Evolutionary conservation across 495 filamentous ascomycete species (phyloP), one percentile per base, ranked within the genome.

Genomic region (Penicillium simplicissimum): DNA sequence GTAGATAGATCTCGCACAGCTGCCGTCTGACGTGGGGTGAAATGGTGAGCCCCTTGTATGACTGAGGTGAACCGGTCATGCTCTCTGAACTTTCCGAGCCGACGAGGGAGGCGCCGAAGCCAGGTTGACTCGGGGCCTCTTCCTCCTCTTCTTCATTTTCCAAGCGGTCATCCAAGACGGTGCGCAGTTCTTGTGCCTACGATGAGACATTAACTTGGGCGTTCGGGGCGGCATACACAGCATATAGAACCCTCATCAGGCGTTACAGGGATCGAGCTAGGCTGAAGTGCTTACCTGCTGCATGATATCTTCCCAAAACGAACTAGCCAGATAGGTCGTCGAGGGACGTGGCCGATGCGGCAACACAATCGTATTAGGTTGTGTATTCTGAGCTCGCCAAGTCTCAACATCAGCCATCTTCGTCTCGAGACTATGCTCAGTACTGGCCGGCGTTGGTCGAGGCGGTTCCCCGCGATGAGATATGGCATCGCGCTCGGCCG

Each of bases 241-340:
- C 23, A 37, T 23, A 55, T 7, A 25, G 11, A 7, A 25, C 19
- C 34, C 34, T n/a, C 14, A 54, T 7, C 9, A 10, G 14, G 6
- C 8, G 17, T 25, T 14, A 45, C 15, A 7, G 25, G 21, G 14
- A 36, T 49, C 14, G 13, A 36, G 48, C 10, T 17, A 4, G 35
- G 31, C 35, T 21, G 13, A 34, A 55, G 19, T 21, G 49, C 67
- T 58, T 61, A 76, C 73, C 65, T 74, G 67, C 15, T 71, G 68
- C 58, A 74, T 61, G 13, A 74, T 67, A 56, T 74, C 68, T 21
- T 72, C 73, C 73, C 71, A 76, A 35, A 76, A 74, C 1, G 73
- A 70, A 40, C 62, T 67, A 19, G 53, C 71, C 42, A 74, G 45
- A 25, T 74, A 72, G 4, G 63, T 36, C 9, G 49, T 59, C 7